Percentiles rank a stretch among this genome's conserved stretches.
These are phyloP conservation scores for Dactylonectria estremocensis DNA, from an alignment of 2,329 filamentous ascomycete genomes.

Conservation along the genomic window DNA sequence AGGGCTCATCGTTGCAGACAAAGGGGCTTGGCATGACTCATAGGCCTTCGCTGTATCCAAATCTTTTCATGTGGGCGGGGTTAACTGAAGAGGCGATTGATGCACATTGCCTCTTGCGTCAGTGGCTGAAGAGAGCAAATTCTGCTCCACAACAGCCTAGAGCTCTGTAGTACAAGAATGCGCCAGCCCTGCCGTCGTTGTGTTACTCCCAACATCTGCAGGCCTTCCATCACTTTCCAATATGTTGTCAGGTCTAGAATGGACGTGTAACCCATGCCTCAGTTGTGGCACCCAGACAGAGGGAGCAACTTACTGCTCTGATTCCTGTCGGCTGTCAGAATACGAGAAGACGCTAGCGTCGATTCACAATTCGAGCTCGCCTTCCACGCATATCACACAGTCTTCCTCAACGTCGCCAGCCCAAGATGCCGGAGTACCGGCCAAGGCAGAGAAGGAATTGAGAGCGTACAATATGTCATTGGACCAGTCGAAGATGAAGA, in stretches of 20 bases:
- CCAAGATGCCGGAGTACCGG: slow-evolving; percentile 1
- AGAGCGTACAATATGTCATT: slow-evolving; percentile 7
- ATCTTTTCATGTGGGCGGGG: neutral
- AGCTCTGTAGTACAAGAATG: slow-evolving; percentile 8
- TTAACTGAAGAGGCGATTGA: neutral
- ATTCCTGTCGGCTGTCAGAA: slow-evolving; percentile 6
- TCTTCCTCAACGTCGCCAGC: slow-evolving; percentile 2
- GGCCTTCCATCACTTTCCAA: neutral
- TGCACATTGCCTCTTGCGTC: slow-evolving; percentile 8
- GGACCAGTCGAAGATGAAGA: slow-evolving; percentile 3
- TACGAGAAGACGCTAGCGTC: neutral
- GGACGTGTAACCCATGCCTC: slow-evolving; percentile 4
- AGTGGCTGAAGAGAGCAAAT: slow-evolving; percentile 4
- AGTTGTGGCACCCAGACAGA: neutral
- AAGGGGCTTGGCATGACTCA: neutral
- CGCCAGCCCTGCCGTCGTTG: neutral
- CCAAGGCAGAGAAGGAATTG: slow-evolving; percentile 9
- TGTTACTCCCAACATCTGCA: neutral
- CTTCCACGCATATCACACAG: neutral
- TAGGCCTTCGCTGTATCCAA: slow-evolving; percentile 3
- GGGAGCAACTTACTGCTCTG: neutral
- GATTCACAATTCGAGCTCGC: neutral
- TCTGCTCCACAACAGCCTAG: neutral
- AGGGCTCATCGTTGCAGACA: slow-evolving; percentile 1
- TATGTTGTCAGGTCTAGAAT: slow-evolving; percentile 4